Evolutionary conservation across 73 alveolate genomes (phyloP).

Genomic region (Paramecium caudatum): DNA sequence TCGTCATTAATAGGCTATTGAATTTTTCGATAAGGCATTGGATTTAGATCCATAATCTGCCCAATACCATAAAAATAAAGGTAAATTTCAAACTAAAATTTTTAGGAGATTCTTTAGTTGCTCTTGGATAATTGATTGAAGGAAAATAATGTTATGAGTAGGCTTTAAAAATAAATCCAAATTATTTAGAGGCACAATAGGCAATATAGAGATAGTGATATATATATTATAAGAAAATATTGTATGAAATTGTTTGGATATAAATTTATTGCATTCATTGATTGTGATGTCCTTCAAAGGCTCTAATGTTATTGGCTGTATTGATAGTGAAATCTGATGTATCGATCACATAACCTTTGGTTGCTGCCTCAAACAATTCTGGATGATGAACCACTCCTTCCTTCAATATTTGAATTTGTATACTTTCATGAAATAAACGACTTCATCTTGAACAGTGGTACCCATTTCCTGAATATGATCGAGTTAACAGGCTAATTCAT

Average conservation of each 20-base stretch:
- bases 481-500: slow-evolving; percentile 88
- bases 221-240: not conserved
- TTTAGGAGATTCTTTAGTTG: too few relatives aligned
- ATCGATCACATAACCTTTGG: slow-evolving; percentile 92
- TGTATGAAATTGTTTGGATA: not conserved
- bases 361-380: slow-evolving; percentile 88
- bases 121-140: too few relatives aligned
- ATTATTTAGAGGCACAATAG: too few relatives aligned
- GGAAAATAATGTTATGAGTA: too few relatives aligned
- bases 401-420: slow-evolving; percentile 48
- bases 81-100: too few relatives aligned
- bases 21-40: too few relatives aligned
- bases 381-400: slow-evolving; percentile 95
- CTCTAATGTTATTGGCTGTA: slow-evolving; percentile 91
- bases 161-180: too few relatives aligned
- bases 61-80: too few relatives aligned
- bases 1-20: too few relatives aligned
- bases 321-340: slow-evolving; percentile 91
- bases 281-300: slow-evolving; percentile 90
- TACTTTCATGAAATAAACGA: slow-evolving; percentile 87
- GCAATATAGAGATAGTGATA: not conserved
- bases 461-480: slow-evolving; percentile 90
- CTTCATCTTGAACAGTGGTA: slow-evolving; percentile 88
- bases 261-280: slow-evolving; percentile 65
- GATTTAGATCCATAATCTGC: too few relatives aligned